phyloP scores from a whole-genome alignment of 352 stramenopile genomes.

The Pythium aphanidermatum region DNA sequence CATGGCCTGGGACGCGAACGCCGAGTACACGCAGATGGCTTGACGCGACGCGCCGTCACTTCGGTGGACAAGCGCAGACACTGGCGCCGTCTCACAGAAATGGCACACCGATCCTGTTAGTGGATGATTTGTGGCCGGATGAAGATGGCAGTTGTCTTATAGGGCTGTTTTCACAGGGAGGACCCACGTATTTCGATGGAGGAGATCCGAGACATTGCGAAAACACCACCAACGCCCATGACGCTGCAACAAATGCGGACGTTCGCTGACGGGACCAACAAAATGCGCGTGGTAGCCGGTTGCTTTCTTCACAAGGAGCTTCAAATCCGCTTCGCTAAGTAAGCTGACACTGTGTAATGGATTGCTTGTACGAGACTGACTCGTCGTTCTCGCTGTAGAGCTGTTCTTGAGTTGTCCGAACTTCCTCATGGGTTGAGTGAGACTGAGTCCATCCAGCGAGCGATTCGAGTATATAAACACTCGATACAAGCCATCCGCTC shows the following conservation, averaged over 20 bases:
- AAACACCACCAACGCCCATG: slow-evolving; percentile 52
- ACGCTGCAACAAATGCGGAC: slow-evolving; percentile 78
- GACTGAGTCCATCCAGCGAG: slow-evolving; percentile 51
- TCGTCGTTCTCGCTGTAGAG: slow-evolving; percentile 15
- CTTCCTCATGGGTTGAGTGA: slow-evolving; percentile 61
- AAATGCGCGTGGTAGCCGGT: slow-evolving; percentile 53
- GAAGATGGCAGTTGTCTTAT: background rate
- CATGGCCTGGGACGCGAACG: no score
- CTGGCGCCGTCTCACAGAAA: slow-evolving; percentile 17
- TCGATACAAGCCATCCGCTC: slow-evolving; percentile 42
- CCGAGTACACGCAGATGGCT: no score
- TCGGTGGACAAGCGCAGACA: background rate
- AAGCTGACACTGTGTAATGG: background rate
- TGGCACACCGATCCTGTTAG: slow-evolving; percentile 19
- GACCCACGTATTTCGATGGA: slow-evolving; percentile 44
- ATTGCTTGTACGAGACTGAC: background rate
- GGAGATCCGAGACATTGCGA: slow-evolving; percentile 50
- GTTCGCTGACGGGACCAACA: slow-evolving; percentile 54
- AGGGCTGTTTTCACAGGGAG: background rate
- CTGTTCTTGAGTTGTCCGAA: slow-evolving; percentile 69
- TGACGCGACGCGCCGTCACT: slow-evolving; percentile 4
- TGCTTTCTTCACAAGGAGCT: slow-evolving; percentile 79
- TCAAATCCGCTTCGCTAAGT: slow-evolving; percentile 68
- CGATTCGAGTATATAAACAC: slow-evolving; percentile 57
- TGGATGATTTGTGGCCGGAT: background rate